Percentiles rank a stretch among this genome's conserved stretches.
phyloP scores from a whole-genome alignment of 208 protist species.

The Naegleria gruberi region DNA sequence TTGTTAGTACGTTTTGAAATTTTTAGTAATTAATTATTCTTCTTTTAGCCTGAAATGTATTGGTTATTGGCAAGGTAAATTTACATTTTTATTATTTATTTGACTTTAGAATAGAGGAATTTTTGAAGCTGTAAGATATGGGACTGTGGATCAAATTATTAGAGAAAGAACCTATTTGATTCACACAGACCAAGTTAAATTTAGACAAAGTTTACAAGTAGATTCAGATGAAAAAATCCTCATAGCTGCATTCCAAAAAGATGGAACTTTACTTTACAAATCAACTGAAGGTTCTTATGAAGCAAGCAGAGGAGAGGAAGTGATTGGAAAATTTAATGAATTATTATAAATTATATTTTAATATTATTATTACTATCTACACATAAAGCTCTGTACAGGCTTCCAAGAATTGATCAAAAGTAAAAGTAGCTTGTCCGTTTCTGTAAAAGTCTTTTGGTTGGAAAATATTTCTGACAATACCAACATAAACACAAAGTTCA shows the following conservation, averaged over 20 bases:
- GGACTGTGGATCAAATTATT: not conserved
- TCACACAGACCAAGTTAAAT: not conserved
- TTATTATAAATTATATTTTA: too few relatives aligned
- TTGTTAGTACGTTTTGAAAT: not conserved
- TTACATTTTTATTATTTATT: not conserved
- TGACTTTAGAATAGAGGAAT: not conserved
- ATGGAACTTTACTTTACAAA: not conserved
- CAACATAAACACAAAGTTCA: not conserved
- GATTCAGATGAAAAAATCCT: not conserved
- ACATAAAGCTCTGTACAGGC: too few relatives aligned
- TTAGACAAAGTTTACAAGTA: not conserved
- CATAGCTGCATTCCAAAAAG: not conserved
- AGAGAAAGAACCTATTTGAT: not conserved
- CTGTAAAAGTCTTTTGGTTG: not conserved
- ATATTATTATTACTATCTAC: too few relatives aligned
- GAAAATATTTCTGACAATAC: not conserved
- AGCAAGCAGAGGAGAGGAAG: not conserved
- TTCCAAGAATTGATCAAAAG: not conserved
- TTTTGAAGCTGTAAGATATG: not conserved
- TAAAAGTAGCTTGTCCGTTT: not conserved
- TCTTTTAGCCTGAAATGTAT: not conserved
- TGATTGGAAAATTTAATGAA: not conserved
- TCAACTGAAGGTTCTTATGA: not conserved
- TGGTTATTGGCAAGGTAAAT: not conserved
- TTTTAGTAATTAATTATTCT: not conserved